Evolutionary conservation across 1,284 basidiomycete species (phyloP).

Genomic region (Leccinum insolens): DNA sequence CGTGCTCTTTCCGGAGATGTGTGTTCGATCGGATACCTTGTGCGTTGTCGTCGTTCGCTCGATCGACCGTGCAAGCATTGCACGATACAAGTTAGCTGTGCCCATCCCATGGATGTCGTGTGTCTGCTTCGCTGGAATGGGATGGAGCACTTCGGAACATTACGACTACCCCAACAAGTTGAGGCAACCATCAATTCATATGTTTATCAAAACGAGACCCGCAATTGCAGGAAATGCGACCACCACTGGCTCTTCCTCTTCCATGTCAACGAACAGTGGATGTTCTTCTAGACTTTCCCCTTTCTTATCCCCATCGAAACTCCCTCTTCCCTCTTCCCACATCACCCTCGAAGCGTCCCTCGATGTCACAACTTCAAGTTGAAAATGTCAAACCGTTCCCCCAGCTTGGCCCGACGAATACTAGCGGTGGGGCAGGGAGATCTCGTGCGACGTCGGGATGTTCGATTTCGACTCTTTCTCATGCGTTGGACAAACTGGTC

Average conservation of each 20-base stretch:
- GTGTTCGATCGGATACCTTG: not conserved
- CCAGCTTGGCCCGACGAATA: conserved; percentile 3
- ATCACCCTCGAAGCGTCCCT: conserved; percentile 21
- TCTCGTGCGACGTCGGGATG: conserved; percentile 11
- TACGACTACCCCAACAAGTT: no score
- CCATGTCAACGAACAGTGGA: conserved; percentile 5
- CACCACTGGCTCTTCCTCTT: not conserved
- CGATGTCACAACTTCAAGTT: conserved; percentile 11
- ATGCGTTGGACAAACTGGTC: conserved; percentile 64
- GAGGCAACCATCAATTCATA: conserved; percentile 28
- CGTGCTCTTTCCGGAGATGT: not conserved
- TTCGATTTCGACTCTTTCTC: conserved; percentile 51
- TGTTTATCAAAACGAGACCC: conserved; percentile 27
- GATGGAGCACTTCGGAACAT: no score
- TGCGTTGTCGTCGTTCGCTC: not conserved
- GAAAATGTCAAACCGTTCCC: conserved; percentile 6
- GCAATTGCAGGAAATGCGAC: no score
- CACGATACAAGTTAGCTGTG: not conserved
- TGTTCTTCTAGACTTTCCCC: conserved; percentile 3
- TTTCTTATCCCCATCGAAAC: conserved; percentile 28
- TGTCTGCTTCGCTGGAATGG: not conserved
- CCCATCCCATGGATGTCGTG: not conserved
- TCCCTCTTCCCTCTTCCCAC: conserved; percentile 25
- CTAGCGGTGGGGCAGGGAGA: not conserved
- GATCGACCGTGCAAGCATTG: not conserved